Base-by-base conservation (phyloP, 2,329 filamentous ascomycete species). In the Colletotrichum nymphaeae region DNA sequence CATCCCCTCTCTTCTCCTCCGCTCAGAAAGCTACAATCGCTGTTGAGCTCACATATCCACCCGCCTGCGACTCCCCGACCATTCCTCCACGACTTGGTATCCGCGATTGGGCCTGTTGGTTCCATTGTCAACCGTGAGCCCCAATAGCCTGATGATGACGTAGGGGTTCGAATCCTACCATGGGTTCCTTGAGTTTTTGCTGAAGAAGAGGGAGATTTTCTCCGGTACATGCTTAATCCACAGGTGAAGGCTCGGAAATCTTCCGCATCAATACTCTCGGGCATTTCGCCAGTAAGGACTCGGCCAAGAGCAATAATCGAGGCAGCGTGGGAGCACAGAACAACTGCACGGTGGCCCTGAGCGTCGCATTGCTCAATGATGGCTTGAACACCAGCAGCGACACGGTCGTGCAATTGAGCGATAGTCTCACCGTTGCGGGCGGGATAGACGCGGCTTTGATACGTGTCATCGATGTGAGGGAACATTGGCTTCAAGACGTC, bases 301-400 rank as follows among this genome's bases (percentile, higher is more conserved):
- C 97, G 89, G 1, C 96, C 96, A 76, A 97, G 89, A 9, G 94
- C 93, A 80, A 99, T 98, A 78, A 98, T 89, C 12, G 93, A 91
- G 4, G 97, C 97, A 1, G 97, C 97, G 84, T 99, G 97, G 1
- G 94, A 93, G 83, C 94, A 98, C 52, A 99, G 87, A 53, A 98
- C 83, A 28, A 98, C 87, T 0, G 94, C 89, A 77, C 89, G 91
- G 52, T 89, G 86, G n/a, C 91, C 90, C 62, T 93, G 88, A n/a
- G 83, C 82, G 79, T 98, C 95, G 72, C 94, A 91, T 66, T 91
- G 88, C 32, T 88, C 86, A 76, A 98, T 93, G 76, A 98, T 91
- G 59, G 88, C 88, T 56, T 89, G 85, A 55, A 97, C 84, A 2
- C 92, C 90, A 58, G 90, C 90, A 4, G 94, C 93, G 32, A 96